Evolutionary conservation across 2,329 filamentous ascomycete genomes (phyloP), one percentile per base, ranked within the genome.

Genomic region (Neurospora sp.): DNA sequence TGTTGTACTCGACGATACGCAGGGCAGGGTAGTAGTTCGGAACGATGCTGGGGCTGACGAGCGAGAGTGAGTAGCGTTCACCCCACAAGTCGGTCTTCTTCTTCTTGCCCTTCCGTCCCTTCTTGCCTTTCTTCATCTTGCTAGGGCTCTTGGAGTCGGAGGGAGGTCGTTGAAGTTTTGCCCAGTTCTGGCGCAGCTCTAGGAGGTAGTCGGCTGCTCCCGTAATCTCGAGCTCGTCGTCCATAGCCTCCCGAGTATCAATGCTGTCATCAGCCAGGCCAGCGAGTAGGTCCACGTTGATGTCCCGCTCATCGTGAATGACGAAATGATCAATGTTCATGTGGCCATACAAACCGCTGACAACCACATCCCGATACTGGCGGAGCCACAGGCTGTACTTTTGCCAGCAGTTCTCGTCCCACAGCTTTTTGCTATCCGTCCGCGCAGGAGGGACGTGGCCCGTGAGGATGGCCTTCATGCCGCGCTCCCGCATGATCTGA

Each of bases 291-390:
- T 82, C 81, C 67, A 93, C 84, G 72, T 91, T 85, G 69, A 97
- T 85, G 0, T 97, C 87, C 52, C 91, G 85, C 70, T 89, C 92
- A 78, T 98, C 95, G 76, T 97, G 93, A 17, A 99, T 82, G 77
- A 98, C 87, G 80, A 99, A 99, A 79, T 99, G 96, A 76, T 99
- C 96, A 73, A 97, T 92, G 77, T 99, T 99, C 96, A 99, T 98
- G 78, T 99, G 96, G 1, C 95, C 96, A 77, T 91, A 99, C 6
- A 97, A 77, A 36, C 89, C 89, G 13, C 87, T 89, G 23, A 94
- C 85, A 23, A 99, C 85, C 43, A 99, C 90, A 78, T 99, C 96
- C 40, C 96, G 91, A 79, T 93, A 99, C 79, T 96, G 93, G 74
- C 89, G 87, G 76, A 95, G 82, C 93, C 94, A 98, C 4, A 98